Evolutionary conservation across 768 basidiomycete species (phyloP).

Genomic region (Zangia roseola): DNA sequence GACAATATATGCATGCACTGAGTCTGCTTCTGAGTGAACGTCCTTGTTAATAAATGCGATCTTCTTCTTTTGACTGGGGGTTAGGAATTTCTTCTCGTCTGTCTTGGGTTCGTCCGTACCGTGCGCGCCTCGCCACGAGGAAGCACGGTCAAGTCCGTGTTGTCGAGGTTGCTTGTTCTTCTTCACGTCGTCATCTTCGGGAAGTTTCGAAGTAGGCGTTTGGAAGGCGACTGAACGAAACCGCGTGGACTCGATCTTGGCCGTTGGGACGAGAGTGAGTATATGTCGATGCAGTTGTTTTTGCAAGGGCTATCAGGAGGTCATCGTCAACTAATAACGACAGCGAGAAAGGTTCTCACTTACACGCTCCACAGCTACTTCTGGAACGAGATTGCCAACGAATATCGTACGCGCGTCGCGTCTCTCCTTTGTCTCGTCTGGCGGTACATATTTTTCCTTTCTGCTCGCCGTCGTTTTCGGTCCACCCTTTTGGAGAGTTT

Average conservation of each 20-base stretch:
- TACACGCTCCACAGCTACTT: slow-evolving; percentile 77
- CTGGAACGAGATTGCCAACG: slow-evolving; percentile 81
- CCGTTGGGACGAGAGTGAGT: slow-evolving; percentile 62
- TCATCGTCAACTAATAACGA: neutral
- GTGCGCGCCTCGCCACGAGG: slow-evolving; percentile 53
- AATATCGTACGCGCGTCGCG: slow-evolving; percentile 87
- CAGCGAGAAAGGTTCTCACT: slow-evolving; percentile 19
- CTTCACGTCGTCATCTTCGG: slow-evolving; percentile 35
- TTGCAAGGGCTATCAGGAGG: slow-evolving; percentile 55
- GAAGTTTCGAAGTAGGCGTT: slow-evolving; percentile 67
- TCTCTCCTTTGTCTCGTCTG: slow-evolving; percentile 69
- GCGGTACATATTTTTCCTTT: slow-evolving; percentile 53
- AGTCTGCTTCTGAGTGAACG: slow-evolving; percentile 74
- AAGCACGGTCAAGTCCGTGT: slow-evolving; percentile 59
- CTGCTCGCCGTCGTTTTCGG: slow-evolving; percentile 25
- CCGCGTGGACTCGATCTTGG: slow-evolving; percentile 88
- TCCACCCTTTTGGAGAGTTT: slow-evolving; percentile 43
- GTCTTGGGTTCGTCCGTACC: slow-evolving; percentile 42
- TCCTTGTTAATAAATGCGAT: slow-evolving; percentile 94
- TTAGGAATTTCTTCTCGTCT: slow-evolving; percentile 68
- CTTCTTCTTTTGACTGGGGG: slow-evolving; percentile 84
- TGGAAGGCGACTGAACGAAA: slow-evolving; percentile 95
- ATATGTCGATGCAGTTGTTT: slow-evolving; percentile 80
- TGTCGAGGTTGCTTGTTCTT: slow-evolving; percentile 35
- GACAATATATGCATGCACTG: slow-evolving; percentile 87